Percentiles rank a stretch among this genome's conserved stretches.
Evolutionary conservation across 495 filamentous ascomycete genomes (phyloP).

Genomic region (Hypomontagnella monticulosa): DNA sequence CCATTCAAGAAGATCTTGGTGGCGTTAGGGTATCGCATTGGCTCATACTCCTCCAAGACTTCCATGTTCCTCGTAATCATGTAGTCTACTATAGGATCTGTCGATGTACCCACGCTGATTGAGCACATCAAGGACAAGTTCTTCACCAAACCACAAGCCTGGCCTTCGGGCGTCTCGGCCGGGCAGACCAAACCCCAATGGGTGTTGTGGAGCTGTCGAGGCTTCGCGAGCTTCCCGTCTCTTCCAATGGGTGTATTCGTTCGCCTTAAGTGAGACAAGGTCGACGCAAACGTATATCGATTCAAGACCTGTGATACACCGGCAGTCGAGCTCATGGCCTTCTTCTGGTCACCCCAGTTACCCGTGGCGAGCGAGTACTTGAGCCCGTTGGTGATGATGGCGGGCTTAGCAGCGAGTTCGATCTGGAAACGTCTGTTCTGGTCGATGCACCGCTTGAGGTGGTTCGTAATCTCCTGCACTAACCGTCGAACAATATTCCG

Average conservation of each 20-base stretch:
- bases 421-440: slow-evolving; percentile 86
- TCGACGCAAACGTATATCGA: slow-evolving; percentile 96
- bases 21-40: slow-evolving; percentile 83
- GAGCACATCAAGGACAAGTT: slow-evolving; percentile 98
- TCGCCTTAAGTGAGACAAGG: slow-evolving; percentile 91
- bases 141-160: slow-evolving; percentile 98
- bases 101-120: slow-evolving; percentile 90
- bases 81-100: slow-evolving; percentile 90
- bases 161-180: slow-evolving; percentile 97
- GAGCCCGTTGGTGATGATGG: slow-evolving; percentile 88
- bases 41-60: slow-evolving; percentile 94
- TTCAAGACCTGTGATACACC: slow-evolving; percentile 98
- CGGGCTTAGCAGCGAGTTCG: slow-evolving; percentile 88
- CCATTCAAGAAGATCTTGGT: slow-evolving; percentile 99
- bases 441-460: slow-evolving; percentile 92
- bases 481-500: slow-evolving; percentile 85
- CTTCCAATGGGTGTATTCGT: slow-evolving; percentile 98
- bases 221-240: slow-evolving; percentile 98
- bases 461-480: slow-evolving; percentile 85
- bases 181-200: slow-evolving; percentile 99
- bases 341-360: slow-evolving; percentile 99
- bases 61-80: slow-evolving; percentile 96
- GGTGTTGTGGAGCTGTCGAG: slow-evolving; percentile 96
- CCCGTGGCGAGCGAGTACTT: slow-evolving; percentile 98
- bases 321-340: slow-evolving; percentile 90